Percentiles rank a stretch among this genome's conserved stretches.
Evolutionary conservation across 164 flowering plant species (phyloP).

Genomic region (Akebia trifoliata): DNA sequence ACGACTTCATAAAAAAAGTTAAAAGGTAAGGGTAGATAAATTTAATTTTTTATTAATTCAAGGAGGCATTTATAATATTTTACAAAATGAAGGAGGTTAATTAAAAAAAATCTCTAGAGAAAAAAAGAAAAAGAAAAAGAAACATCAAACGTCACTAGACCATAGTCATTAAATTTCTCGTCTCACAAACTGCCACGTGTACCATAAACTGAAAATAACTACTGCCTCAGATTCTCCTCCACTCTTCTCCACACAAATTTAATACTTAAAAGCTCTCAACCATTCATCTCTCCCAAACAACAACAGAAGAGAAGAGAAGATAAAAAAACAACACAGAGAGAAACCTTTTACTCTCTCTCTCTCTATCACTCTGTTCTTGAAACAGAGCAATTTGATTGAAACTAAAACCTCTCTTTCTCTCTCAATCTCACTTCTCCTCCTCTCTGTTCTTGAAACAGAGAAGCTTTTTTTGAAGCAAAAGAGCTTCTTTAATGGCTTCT

Average conservation of each 20-base stretch:
- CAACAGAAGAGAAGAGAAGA: constrained; percentile 13
- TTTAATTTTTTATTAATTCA: no score
- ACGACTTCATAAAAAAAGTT: no score
- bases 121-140: not conserved
- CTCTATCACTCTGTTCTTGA: not conserved
- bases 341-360: constrained; percentile 4
- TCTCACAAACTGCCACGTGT: constrained; percentile 56
- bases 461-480: not conserved
- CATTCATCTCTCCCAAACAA: constrained; percentile 3
- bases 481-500: constrained; percentile 58
- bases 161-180: not conserved
- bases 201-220: constrained; percentile 29
- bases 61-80: no score
- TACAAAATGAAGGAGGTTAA: no score
- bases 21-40: no score
- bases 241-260: constrained; percentile 28
- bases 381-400: no score
- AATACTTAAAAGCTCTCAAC: constrained; percentile 18
- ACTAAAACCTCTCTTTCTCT: no score
- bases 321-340: not conserved
- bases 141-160: not conserved
- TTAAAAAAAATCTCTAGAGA: not conserved
- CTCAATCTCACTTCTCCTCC: not conserved
- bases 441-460: not conserved
- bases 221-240: constrained; percentile 22